Percentiles rank a stretch among this genome's conserved stretches.
These are phyloP conservation scores for Lanmaoa pseudosensibilis DNA, from an alignment of 768 basidiomycete genomes.

Conservation along the genomic window DNA sequence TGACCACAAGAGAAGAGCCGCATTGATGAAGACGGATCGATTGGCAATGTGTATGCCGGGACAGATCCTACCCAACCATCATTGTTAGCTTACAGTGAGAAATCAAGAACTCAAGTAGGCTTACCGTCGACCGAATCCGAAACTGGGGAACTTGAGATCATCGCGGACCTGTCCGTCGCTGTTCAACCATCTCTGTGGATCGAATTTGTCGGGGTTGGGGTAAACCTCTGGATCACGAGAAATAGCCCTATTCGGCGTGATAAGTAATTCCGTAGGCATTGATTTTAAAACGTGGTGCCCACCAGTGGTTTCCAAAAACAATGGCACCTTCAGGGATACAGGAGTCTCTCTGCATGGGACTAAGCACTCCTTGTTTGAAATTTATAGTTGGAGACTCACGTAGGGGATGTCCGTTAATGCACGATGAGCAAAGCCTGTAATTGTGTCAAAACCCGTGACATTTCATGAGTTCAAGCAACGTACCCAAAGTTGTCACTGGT, in stretches of 20 bases:
- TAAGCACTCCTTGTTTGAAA: neutral
- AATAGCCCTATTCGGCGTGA: slow-evolving; percentile 41
- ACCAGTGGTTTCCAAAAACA: slow-evolving; percentile 41
- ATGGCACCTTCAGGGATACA: slow-evolving; percentile 39
- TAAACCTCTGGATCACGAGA: slow-evolving; percentile 58
- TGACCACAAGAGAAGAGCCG: slow-evolving; percentile 63
- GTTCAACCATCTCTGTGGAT: slow-evolving; percentile 57
- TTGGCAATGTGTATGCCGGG: slow-evolving; percentile 62
- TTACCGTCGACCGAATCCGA: slow-evolving; percentile 54
- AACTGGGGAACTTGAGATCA: slow-evolving; percentile 52
- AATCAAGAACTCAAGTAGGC: neutral
- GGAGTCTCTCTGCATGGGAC: slow-evolving; percentile 29
- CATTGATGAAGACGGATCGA: slow-evolving; percentile 66
- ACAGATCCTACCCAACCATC: slow-evolving; percentile 47
- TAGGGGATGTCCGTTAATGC: slow-evolving; percentile 65
- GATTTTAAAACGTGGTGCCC: neutral
- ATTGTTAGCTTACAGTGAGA: neutral
- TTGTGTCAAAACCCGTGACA: neutral
- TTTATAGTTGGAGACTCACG: slow-evolving; percentile 34
- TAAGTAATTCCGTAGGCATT: neutral
- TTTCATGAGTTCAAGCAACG: neutral
- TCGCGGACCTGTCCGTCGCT: slow-evolving; percentile 43
- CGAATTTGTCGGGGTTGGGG: slow-evolving; percentile 57
- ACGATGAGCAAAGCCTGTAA: slow-evolving; percentile 58
- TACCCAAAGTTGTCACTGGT: slow-evolving; percentile 37